Base-by-base conservation (phyloP, 768 basidiomycete species). In the Russula sp. region DNA sequence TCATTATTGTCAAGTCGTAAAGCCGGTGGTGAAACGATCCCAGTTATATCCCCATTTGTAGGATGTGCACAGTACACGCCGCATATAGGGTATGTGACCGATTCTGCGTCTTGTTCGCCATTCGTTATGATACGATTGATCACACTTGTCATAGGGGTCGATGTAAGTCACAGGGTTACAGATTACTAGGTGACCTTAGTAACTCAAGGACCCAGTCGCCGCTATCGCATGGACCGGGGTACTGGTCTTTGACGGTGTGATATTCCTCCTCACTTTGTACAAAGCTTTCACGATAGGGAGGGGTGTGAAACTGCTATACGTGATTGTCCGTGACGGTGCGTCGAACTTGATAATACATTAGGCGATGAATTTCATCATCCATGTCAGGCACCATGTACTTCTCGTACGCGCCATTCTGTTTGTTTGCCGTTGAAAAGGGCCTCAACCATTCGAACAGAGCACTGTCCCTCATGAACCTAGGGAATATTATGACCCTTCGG, bases 251-350 rank as follows among this genome's bases (percentile, higher is more conserved):
- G 64, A 65, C 42, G 36, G 59, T 13, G 6, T 52, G 9, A 32
- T 65, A 50, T 65, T 65, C 34, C 52, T 34, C 11, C 60, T 65
- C 34, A 65, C 64, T 20, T 24, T 65, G 24, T 53, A 57, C 54
- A 65, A 57, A 32, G 64, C 64, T 2, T 36, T 61, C 36, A 30
- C 24, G 42, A 61, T 65, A 9, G 59, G 64, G 26, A 61, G 26
- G 10, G 64, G 59, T 8, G 24, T 57, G 38, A 49, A 40, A n/a
- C 48, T 65, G 3, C 26, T 65, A 1, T 28, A 61, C 51, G 64
- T 65, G 49, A 61, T 65, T 2, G 59, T 65, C 22, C 59, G 64
- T 38, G 64, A 65, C 26, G 59, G 64, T 65, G 10, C 7, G 64
- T 57, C 32, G 5, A 42, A 38, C 20, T 30, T 2, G 26, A 20